Evolutionary conservation across 2,329 filamentous ascomycete species (phyloP).

Genomic region (Pseudogymnoascus sp.): DNA sequence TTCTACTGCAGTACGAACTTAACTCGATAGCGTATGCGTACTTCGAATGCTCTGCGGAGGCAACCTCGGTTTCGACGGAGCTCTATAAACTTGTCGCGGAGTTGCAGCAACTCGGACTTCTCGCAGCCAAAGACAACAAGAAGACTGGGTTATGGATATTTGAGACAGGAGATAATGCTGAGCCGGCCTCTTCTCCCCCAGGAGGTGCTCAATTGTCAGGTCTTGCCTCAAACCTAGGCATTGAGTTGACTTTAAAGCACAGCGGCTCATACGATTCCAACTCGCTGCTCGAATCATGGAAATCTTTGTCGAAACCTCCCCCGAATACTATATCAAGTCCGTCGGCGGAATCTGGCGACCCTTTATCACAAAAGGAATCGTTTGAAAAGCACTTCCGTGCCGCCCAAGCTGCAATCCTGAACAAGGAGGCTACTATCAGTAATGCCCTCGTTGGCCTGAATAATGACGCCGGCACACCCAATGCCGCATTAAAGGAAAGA

Average conservation of each 20-base stretch:
- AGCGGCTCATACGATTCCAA: conserved; percentile 8
- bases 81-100: conserved; percentile 24
- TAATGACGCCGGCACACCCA: conserved; percentile 14
- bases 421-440: not conserved
- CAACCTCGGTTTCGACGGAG: conserved; percentile 12
- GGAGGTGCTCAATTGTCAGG: not conserved
- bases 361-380: conserved; percentile 4
- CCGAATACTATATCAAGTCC: conserved; percentile 3
- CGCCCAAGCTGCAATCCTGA: not conserved
- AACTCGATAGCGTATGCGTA: conserved; percentile 29
- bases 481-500: conserved; percentile 20
- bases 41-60: conserved; percentile 19
- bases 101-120: conserved; percentile 17
- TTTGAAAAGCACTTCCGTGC: not conserved
- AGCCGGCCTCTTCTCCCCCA: not conserved
- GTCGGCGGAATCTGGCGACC: not conserved
- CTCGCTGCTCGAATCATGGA: conserved; percentile 16
- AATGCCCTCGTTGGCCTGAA: not conserved
- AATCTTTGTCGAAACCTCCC: not conserved
- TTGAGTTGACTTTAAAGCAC: conserved; percentile 3
- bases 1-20: conserved; percentile 24
- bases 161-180: not conserved
- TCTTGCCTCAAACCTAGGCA: not conserved
- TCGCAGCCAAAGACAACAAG: conserved; percentile 3
- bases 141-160: conserved; percentile 10